A percentile compares a stretch with the other conserved stretches of the same genome.
Conservation (phyloP, 148 eudicot species). For the Silene latifolia region DNA sequence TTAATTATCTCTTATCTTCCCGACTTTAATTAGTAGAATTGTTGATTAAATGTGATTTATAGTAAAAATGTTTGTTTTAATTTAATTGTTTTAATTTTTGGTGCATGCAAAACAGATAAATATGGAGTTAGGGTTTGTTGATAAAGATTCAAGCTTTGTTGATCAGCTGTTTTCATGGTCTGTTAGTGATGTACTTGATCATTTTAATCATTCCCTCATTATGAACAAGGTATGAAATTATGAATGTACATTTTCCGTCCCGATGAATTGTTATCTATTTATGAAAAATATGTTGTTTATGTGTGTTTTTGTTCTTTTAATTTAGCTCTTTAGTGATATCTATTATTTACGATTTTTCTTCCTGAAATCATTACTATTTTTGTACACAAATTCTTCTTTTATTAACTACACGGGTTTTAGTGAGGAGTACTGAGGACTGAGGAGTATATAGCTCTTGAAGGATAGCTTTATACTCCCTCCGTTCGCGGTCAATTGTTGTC, state of each 20-base stretch:
- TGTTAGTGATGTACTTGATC: constrained; percentile 38
- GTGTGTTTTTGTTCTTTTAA: too few relatives aligned
- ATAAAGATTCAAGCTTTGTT: constrained; percentile 14
- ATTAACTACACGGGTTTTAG: too few relatives aligned
- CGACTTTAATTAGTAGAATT: too few relatives aligned
- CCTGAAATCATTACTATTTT: too few relatives aligned
- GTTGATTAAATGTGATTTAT: background rate
- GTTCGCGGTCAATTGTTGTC: too few relatives aligned
- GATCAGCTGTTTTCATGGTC: constrained; percentile 51
- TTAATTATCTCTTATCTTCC: background rate
- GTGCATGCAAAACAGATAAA: constrained; percentile 14
- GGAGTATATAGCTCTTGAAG: too few relatives aligned
- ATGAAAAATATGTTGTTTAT: background rate
- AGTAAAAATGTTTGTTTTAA: background rate
- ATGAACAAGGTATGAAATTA: constrained; percentile 17
- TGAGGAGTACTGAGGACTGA: too few relatives aligned
- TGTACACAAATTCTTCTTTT: too few relatives aligned
- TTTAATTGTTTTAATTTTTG: background rate
- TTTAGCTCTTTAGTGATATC: too few relatives aligned
- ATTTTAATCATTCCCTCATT: constrained; percentile 36
- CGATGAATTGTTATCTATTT: background rate
- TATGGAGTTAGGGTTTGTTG: constrained; percentile 13
- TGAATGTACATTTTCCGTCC: background rate
- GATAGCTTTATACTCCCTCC: too few relatives aligned
- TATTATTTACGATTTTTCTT: too few relatives aligned